Evolutionary conservation across 306 rosid species (phyloP), one percentile per base, ranked within the genome.

Genomic region (Dalbergia cochinchinensis): DNA sequence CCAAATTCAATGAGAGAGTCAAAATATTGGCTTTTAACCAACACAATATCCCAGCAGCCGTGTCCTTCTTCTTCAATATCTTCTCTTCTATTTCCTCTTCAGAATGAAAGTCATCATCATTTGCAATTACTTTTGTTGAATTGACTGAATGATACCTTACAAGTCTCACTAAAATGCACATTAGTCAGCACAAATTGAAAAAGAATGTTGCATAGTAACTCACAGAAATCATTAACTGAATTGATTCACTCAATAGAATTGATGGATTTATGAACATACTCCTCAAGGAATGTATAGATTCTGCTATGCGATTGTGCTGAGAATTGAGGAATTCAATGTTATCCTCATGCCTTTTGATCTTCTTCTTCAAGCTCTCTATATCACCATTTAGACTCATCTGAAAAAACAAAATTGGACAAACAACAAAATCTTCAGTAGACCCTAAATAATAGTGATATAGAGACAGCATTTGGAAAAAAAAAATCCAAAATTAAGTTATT

Each of bases 1-100:
- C 57, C 39, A 81, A 73, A 81, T 86, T 83, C 39, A 84, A 80
- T 47, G 87, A 72, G 72, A 76, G 60, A 26, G 79, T 42, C 48
- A 42, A 42, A 7, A 8, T 59, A 65, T 81, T 87, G 51, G 92
- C 80, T 87, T 83, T 88, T 82, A 91, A 64, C 87, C 84, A 83
- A 86, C 89, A 91, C 73, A 85, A 78, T 69, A 92, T 13, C 22
- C 90, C 81, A n/a, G 97, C 97, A 58, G 97, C 94, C 69, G 97
- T 71, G 69, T 83, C 84, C 76, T 92, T 91, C 62, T 82, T 89
- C 86, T 71, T 84, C 83, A 90, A 51, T 67, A 94, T 88, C 82
- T 88, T 91, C 68, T 80, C 87, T 33, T 71, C 20, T 47, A 89
- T 83, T 70, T 92, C 91, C 79, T 90, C 91, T 75, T 87, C 90